Evolutionary conservation across 2,329 filamentous ascomycete species (phyloP).

Genomic region (Paecilomyces sp.): DNA sequence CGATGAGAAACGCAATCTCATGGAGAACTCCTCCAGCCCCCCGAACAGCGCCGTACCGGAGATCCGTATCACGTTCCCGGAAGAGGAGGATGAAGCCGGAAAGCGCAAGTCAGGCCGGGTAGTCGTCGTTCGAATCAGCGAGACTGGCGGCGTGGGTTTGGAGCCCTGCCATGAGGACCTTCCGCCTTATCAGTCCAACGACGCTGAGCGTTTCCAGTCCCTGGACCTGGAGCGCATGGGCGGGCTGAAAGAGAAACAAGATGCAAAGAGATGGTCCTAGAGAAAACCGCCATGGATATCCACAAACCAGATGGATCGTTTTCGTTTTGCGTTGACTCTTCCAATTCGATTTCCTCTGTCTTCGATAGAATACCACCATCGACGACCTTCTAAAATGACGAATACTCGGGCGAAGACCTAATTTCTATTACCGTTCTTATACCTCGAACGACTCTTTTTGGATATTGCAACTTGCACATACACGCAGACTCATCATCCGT

Average conservation of each 20-base stretch:
- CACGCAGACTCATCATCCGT: conserved; percentile 11
- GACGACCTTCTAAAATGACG: conserved; percentile 26
- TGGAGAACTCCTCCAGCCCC: conserved; percentile 66
- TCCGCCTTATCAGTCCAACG: conserved; percentile 81
- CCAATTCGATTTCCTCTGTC: neutral
- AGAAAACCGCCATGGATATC: neutral
- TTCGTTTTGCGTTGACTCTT: neutral
- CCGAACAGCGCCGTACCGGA: conserved; percentile 83
- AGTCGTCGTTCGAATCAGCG: conserved; percentile 84
- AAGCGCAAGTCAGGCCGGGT: conserved; percentile 78
- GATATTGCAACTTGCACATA: conserved; percentile 24
- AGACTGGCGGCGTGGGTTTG: conserved; percentile 74
- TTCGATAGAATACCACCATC: conserved; percentile 8
- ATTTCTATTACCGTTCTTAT: conserved; percentile 14
- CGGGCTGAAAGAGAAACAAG: conserved; percentile 83
- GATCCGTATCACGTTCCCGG: conserved; percentile 97
- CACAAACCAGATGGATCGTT: conserved; percentile 6
- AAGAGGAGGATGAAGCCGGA: conserved; percentile 73
- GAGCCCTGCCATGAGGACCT: conserved; percentile 76
- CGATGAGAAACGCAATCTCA: conserved; percentile 71
- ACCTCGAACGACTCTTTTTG: conserved; percentile 11
- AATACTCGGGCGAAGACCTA: conserved; percentile 21
- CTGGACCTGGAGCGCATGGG: conserved; percentile 93
- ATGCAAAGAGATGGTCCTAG: conserved; percentile 29
- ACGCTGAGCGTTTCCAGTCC: conserved; percentile 75